Conservation (phyloP, 495 filamentous ascomycete species). For the Penicillium manginii region DNA sequence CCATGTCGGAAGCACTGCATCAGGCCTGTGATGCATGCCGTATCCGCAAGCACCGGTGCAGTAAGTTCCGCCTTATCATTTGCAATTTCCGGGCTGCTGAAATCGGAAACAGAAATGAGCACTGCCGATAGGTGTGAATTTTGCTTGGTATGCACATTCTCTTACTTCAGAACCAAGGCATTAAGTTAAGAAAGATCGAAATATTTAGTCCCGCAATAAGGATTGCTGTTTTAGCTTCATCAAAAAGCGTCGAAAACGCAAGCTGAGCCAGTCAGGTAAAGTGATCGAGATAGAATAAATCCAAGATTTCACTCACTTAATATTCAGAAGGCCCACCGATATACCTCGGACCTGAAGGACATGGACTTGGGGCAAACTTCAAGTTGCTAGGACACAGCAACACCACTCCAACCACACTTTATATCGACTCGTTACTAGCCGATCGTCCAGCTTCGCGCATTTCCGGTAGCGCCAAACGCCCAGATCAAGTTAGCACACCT, state of each 20-base stretch:
- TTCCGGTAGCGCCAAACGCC: not conserved
- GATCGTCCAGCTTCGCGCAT: slow-evolving; percentile 6
- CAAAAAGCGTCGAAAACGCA: slow-evolving; percentile 8
- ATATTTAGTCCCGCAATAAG: not conserved
- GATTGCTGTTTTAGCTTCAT: slow-evolving; percentile 2
- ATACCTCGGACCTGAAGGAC: too few species aligned
- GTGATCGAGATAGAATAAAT: not conserved
- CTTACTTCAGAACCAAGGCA: not conserved
- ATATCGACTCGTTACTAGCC: slow-evolving; percentile 2
- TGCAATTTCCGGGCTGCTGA: not conserved
- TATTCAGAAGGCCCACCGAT: not conserved
- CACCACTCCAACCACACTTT: not conserved
- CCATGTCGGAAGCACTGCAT: not conserved
- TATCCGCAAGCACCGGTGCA: slow-evolving; percentile 6
- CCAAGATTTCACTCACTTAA: not conserved
- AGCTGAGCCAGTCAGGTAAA: slow-evolving; percentile 4
- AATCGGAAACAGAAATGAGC: not conserved
- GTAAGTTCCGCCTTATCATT: not conserved
- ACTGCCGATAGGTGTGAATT: slow-evolving; percentile 6
- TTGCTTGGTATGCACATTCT: not conserved
- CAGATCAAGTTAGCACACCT: slow-evolving; percentile 1
- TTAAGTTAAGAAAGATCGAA: too few species aligned
- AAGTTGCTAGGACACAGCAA: not conserved
- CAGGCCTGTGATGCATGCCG: slow-evolving; percentile 10
- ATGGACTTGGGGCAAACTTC: too few species aligned